Conservation (phyloP, 176 grass and related monocot species). For the Oryza longistaminata region DNA sequence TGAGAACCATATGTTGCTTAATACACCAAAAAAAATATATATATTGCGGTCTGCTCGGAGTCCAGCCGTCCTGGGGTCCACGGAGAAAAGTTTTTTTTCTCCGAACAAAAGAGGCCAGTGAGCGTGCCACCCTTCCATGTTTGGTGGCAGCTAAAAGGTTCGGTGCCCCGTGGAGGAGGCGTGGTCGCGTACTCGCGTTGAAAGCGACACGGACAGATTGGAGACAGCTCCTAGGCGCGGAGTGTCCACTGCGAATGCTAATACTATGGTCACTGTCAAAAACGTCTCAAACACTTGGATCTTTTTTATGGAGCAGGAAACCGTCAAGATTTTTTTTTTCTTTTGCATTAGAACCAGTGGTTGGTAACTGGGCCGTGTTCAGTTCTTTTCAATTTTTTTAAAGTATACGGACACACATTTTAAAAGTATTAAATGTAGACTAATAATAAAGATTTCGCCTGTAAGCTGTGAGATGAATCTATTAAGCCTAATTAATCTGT, state of each 20-base stretch:
- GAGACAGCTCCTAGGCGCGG: slow-evolving; percentile 37
- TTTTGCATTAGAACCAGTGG: background rate
- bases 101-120: background rate
- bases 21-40: slow-evolving; percentile 4
- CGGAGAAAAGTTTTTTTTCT: background rate
- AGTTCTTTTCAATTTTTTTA: no score
- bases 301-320: background rate
- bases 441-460: no score
- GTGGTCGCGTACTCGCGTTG: background rate
- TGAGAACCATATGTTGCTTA: slow-evolving; percentile 44
- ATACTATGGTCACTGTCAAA: slow-evolving; percentile 10
- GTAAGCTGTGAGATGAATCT: no score
- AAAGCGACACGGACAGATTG: slow-evolving; percentile 36
- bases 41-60: background rate
- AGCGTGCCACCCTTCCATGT: background rate
- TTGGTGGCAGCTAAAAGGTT: background rate
- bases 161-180: background rate
- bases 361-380: background rate
- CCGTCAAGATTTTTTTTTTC: background rate
- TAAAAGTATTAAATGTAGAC: no score
- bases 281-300: background rate
- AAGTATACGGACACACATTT: no score
- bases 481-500: no score
- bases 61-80: background rate
- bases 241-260: background rate